Conservation (phyloP, 345 rosid species). For the Turnera subulata region DNA sequence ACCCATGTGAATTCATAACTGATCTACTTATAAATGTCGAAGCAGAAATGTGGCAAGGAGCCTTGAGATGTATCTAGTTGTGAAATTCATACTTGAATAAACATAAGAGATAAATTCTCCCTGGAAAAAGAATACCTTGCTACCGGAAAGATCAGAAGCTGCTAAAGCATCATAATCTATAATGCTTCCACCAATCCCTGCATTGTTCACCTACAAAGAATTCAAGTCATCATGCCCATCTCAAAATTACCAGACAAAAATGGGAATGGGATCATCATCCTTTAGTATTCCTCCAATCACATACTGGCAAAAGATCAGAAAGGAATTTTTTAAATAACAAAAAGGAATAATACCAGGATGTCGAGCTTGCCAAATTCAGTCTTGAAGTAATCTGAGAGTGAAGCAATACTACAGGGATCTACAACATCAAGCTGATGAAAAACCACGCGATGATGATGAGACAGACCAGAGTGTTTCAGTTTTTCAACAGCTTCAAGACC, state of each 20-base stretch:
- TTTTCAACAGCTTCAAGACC: constrained; percentile 11
- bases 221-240: neutral
- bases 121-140: no score
- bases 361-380: constrained; percentile 18
- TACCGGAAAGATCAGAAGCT: constrained; percentile 14
- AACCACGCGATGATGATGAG: constrained; percentile 11
- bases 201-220: constrained; percentile 45
- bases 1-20: neutral
- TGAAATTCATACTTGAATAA: no score
- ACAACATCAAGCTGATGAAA: constrained; percentile 16
- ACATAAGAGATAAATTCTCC: no score
- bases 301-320: neutral
- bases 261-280: no score
- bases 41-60: no score
- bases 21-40: neutral
- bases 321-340: no score
- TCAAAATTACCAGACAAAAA: no score
- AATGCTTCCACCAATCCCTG: constrained; percentile 21
- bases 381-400: constrained; percentile 2
- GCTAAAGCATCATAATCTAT: constrained; percentile 14
- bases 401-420: constrained; percentile 1
- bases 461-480: constrained; percentile 10
- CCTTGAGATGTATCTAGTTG: no score
- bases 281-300: no score
- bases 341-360: constrained; percentile 2